Evolutionary conservation across 805 yeast species (phyloP).

Genomic region (Lipomyces spencermartinsiae): DNA sequence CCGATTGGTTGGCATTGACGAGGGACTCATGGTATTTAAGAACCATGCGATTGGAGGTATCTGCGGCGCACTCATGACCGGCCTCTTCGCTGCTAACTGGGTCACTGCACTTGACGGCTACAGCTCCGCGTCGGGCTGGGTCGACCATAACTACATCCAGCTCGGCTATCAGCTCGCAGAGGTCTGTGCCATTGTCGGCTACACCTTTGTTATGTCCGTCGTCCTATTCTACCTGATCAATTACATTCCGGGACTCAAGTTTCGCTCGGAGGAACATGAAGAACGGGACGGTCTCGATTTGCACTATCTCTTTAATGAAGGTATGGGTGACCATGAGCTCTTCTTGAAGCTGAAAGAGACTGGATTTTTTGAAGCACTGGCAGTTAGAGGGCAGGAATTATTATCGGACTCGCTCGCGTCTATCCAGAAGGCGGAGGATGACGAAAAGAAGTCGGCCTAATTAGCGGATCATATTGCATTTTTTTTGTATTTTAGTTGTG

Average conservation of each 20-base stretch:
- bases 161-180: constrained; percentile 89
- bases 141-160: constrained; percentile 80
- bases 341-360: constrained; percentile 12
- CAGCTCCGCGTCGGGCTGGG: constrained; percentile 67
- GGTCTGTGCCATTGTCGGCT: constrained; percentile 67
- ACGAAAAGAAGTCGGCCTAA: neutral
- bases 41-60: constrained; percentile 90
- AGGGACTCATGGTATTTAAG: constrained; percentile 92
- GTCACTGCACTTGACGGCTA: constrained; percentile 72
- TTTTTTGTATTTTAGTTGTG: neutral
- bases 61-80: constrained; percentile 80
- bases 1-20: constrained; percentile 75
- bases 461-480: neutral
- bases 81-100: constrained; percentile 88
- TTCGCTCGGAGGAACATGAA: constrained; percentile 83
- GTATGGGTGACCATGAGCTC: constrained; percentile 23
- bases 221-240: constrained; percentile 70
- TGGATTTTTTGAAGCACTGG: constrained; percentile 10
- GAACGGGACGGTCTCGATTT: constrained; percentile 87
- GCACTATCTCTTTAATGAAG: constrained; percentile 15
- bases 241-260: constrained; percentile 75
- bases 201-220: constrained; percentile 77
- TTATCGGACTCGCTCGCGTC: neutral
- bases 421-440: neutral
- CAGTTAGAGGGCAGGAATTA: constrained; percentile 7